A percentile compares a stretch with the other conserved stretches of the same genome.
These are phyloP conservation scores for Aureoboletus auriporus DNA, from an alignment of 768 basidiomycete species.

Conservation along the genomic window DNA sequence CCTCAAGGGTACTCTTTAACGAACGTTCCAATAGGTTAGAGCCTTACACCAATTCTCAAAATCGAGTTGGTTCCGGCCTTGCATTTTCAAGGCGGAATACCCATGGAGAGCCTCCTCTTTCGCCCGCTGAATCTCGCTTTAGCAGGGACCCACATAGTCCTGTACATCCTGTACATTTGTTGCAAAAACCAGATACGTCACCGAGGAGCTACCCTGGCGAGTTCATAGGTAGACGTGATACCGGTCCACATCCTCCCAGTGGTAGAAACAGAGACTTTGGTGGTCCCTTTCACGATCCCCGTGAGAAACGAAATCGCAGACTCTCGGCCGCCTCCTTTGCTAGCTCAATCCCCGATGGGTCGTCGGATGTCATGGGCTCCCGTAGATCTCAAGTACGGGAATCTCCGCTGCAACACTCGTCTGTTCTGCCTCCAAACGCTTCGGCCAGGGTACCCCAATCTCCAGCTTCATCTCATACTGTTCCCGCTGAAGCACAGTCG, in stretches of 20 bases:
- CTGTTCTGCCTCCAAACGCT: slow-evolving; percentile 18
- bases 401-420: slow-evolving; percentile 34
- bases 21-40: slow-evolving; percentile 90
- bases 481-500: slow-evolving; percentile 30
- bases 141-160: slow-evolving; percentile 45
- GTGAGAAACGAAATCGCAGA: slow-evolving; percentile 22
- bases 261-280: slow-evolving; percentile 15
- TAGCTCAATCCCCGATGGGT: slow-evolving; percentile 18
- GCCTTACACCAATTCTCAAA: slow-evolving; percentile 58
- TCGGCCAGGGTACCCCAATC: slow-evolving; percentile 35
- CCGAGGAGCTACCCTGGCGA: slow-evolving; percentile 20
- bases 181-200: slow-evolving; percentile 50
- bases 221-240: slow-evolving; percentile 14
- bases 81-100: slow-evolving; percentile 38
- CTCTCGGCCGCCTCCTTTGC: slow-evolving; percentile 20
- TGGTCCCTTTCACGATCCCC: slow-evolving; percentile 15
- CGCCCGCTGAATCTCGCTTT: slow-evolving; percentile 41
- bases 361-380: slow-evolving; percentile 18
- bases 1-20: slow-evolving; percentile 86
- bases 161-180: slow-evolving; percentile 45
- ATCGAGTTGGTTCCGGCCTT: slow-evolving; percentile 35
- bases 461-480: slow-evolving; percentile 42
- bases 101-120: slow-evolving; percentile 38
- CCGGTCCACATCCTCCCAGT: slow-evolving; percentile 5
- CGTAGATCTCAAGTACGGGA: slow-evolving; percentile 43